phyloP scores from a whole-genome alignment of 2,329 filamentous ascomycete species.

The Blastomyces silverae region DNA sequence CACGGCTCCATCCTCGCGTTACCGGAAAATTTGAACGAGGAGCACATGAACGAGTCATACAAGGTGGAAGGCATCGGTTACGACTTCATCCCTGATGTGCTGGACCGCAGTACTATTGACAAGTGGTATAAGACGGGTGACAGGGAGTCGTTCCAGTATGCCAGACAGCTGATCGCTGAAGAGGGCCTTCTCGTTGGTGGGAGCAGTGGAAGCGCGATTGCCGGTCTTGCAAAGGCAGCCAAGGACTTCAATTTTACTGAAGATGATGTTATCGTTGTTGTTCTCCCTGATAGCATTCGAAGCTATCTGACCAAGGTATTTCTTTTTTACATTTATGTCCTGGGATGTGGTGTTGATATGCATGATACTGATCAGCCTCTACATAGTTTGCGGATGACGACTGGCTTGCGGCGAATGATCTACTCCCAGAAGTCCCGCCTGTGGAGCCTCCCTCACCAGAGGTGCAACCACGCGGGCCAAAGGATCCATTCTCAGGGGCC shows the following conservation, averaged over 20 bases:
- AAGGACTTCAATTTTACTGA: conserved; percentile 71
- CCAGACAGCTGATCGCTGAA: conserved; percentile 84
- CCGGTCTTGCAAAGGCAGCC: conserved; percentile 68
- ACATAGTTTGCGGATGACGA: conserved; percentile 97
- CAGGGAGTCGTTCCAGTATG: conserved; percentile 79
- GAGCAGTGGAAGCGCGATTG: conserved; percentile 86
- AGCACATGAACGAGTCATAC: conserved; percentile 74
- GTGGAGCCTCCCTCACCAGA: conserved; percentile 31
- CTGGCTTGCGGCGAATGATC: conserved; percentile 94
- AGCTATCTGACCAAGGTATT: conserved; percentile 84
- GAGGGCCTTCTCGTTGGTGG: conserved; percentile 91
- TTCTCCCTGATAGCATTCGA: conserved; percentile 91
- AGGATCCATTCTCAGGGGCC: conserved; percentile 67
- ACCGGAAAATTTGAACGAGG: conserved; percentile 70
- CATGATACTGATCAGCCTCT: conserved; percentile 11
- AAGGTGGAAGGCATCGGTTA: conserved; percentile 99
- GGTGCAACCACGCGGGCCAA: conserved; percentile 35
- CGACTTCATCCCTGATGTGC: conserved; percentile 92
- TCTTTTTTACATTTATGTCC: conserved; percentile 1
- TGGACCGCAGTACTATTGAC: conserved; percentile 72
- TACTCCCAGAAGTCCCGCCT: conserved; percentile 58
- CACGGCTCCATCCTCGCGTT: conserved; percentile 85
- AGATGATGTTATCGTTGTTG: conserved; percentile 80
- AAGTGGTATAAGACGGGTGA: conserved; percentile 99
- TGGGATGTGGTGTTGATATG: conserved; percentile 1